Base-by-base conservation (phyloP, 306 rosid species). In the Glycine tomentella region DNA sequence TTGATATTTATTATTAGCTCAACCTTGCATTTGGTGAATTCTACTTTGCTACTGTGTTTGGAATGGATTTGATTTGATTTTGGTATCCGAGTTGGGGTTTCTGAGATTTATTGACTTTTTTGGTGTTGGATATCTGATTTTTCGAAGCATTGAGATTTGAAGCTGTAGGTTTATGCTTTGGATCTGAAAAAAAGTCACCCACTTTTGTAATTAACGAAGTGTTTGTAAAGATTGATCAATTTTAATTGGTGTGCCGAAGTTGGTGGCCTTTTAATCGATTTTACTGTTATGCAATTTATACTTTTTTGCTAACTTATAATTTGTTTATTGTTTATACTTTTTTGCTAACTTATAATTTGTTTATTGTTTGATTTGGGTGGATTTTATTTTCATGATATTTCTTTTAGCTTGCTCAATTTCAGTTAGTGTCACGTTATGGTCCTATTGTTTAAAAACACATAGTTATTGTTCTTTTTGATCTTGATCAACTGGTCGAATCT, bases 61-160 rank as follows among this genome's bases (percentile, higher is more conserved):
- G 8, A 9, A n/a, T n/a, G n/a, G n/a, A n/a, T 71, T 77, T 65
- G 44, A 70, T 71, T 42, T 36, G 67, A 44, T 20, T 71, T 42
- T 36, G 59, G 49, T 20, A 3, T 2, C 31, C 46, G 8, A 13
- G 9, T 79, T 52, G 4, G 9, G 55, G 10, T 59, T 46, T 49
- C 20, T 34, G 75, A 33, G 11, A 7, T 46, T 8, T 63, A 7
- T 36, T 70, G 40, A 36, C 50, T 62, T 82, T 25, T 57, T 65
- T 17, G 2, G 11, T 52, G 14, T 15, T 49, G 46, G 65, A 61
- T 52, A 75, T 82, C 16, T 79, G 64, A 25, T 15, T 57, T 25
- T 67, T 16, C 2, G 10, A 42, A 45, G 4, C 0, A 14, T 62
- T 38, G 7, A 7, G 20, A 2, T 57, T 34, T 36, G 17, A 13